Evolutionary conservation across 2,329 filamentous ascomycete genomes (phyloP), one percentile per base, ranked within the genome.

Genomic region (Colletotrichum brevisporum): DNA sequence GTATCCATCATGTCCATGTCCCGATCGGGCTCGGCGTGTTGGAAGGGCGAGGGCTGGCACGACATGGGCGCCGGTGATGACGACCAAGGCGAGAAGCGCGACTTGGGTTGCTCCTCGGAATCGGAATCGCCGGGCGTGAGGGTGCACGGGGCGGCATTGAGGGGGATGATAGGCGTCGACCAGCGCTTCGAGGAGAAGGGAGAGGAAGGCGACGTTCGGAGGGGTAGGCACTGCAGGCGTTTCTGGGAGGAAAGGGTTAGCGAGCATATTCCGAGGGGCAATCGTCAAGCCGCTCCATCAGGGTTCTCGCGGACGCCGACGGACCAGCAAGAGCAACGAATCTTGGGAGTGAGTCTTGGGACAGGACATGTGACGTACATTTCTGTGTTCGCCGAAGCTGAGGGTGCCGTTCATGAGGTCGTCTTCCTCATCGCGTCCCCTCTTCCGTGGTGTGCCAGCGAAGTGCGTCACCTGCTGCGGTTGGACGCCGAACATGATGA

Each of bases 181-280:
- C 67, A 70, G 31, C 69, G 72, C 24, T 78, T 77, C 62, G 78
- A 79, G 45, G 41, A 16, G 13, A 76, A 77, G 48, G 84, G 83
- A 43, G 41, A 43, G 13, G 76, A 77, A 50, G 84, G 83, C 36
- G 84, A 84, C 10, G 81, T 82, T 67, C 85, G 83, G 15, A 88
- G 75, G 13, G 86, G 86, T 5, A 88, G 82, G 52, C 84, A 83
- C 65, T 88, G 86, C 16, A 88, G 71, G 47, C 86, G 85, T 84
- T 89, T 89, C 86, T 88, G 61, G 43, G 43, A 45, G 24, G 15
- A 39, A 6, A 57, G 13, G n/a, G 59, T 64, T 48, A 63, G 63
- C 39, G 31, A 18, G 31, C 31, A 18, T 4, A 24, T 48, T 50
- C 36, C 13, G 48, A 43, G 13, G 41, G 24, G 16, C 16, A 18